A percentile compares a stretch with the other conserved stretches of the same genome.
These are phyloP conservation scores for Hanseniaspora uvarum DNA, from an alignment of 1,139 yeast species.

Conservation along the genomic window DNA sequence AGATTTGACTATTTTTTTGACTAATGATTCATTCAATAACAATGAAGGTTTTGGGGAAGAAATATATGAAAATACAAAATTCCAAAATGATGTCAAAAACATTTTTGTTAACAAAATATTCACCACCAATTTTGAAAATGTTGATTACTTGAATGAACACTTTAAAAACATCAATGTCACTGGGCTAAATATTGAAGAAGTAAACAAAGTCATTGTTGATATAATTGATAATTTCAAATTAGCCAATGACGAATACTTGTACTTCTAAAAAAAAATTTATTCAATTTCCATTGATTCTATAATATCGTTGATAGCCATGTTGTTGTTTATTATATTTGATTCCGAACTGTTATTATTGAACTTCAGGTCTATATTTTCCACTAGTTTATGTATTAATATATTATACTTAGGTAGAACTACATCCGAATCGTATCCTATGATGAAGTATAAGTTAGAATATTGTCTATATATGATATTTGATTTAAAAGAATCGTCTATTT, in stretches of 20 bases:
- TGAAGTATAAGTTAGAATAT: constrained; percentile 4
- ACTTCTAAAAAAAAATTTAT: background rate
- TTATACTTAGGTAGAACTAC: background rate
- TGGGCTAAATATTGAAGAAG: constrained; percentile 46
- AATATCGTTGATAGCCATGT: background rate
- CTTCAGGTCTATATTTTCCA: constrained; percentile 1
- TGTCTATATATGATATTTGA: background rate
- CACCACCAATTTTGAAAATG: constrained; percentile 25
- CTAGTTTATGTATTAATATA: constrained; percentile 4
- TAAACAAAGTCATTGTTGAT: constrained; percentile 26
- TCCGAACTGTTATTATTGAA: constrained; percentile 3
- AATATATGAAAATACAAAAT: constrained; percentile 65
- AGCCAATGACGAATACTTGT: background rate
- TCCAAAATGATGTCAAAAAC: constrained; percentile 58
- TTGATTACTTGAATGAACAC: constrained; percentile 26
- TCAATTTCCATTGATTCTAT: background rate
- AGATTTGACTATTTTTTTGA: constrained; percentile 69
- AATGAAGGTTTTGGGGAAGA: constrained; percentile 88
- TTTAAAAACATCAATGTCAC: constrained; percentile 52
- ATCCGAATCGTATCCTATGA: constrained; percentile 4
- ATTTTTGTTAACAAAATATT: constrained; percentile 46
- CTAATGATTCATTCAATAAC: constrained; percentile 43
- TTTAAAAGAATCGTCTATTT: background rate
- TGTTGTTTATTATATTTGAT: constrained; percentile 1
- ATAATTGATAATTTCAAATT: background rate